These are phyloP conservation scores for Hibiscus trionum DNA, from an alignment of 345 rosid genomes.

Conservation along the genomic window DNA sequence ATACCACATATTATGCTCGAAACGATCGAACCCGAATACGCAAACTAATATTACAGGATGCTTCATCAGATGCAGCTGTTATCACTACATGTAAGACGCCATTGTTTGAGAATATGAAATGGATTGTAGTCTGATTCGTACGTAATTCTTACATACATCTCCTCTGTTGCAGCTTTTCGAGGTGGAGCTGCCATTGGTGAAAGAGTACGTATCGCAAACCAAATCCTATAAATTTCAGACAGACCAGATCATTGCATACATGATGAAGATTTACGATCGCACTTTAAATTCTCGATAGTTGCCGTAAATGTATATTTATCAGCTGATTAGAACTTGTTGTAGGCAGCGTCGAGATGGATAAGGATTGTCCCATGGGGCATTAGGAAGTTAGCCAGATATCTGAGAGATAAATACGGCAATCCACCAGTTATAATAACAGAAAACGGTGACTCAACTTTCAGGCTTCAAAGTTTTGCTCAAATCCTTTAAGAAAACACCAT, in stretches of 20 bases:
- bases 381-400: constrained; percentile 44
- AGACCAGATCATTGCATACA: no score
- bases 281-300: no score
- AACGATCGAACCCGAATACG: constrained; percentile 61
- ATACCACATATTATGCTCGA: constrained; percentile 62
- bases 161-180: constrained; percentile 47
- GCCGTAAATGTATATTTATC: not conserved
- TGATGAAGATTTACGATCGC: no score
- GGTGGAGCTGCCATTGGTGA: constrained; percentile 73
- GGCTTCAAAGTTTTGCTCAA: not conserved
- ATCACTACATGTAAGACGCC: constrained; percentile 59
- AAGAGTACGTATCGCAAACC: constrained; percentile 40
- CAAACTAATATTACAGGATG: constrained; percentile 76
- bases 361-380: constrained; percentile 90
- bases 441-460: constrained; percentile 40
- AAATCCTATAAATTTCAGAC: not conserved
- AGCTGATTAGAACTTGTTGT: constrained; percentile 21
- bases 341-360: constrained; percentile 94
- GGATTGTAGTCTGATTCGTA: not conserved
- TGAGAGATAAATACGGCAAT: constrained; percentile 67
- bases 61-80: constrained; percentile 74
- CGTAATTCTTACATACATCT: not conserved
- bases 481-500: not conserved
- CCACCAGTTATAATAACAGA: constrained; percentile 70
- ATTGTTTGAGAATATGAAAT: not conserved